Conservation (phyloP, 176 grass and related monocot species). For the Tillandsia leiboldiana region DNA sequence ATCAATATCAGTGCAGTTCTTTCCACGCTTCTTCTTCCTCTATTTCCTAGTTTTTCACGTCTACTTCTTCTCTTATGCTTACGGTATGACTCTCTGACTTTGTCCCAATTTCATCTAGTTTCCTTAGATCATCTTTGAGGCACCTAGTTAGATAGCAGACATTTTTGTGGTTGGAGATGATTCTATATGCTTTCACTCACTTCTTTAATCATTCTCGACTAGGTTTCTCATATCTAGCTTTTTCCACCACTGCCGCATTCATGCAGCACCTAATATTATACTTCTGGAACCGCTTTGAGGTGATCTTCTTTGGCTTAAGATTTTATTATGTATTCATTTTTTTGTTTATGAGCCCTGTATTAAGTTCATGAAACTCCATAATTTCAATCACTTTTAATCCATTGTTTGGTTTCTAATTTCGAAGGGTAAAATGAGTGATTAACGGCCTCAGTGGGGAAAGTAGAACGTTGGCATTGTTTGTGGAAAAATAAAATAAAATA, state of each 20-base stretch:
- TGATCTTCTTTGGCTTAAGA: constrained; percentile 26
- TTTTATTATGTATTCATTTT: background rate
- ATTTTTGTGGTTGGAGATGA: background rate
- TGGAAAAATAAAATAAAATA: no score
- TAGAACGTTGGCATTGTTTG: no score
- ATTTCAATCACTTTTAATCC: background rate
- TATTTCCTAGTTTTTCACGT: constrained; percentile 99
- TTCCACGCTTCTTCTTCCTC: constrained; percentile 94
- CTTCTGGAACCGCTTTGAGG: constrained; percentile 99
- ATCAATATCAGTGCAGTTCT: constrained; percentile 99
- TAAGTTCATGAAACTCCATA: background rate
- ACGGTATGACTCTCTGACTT: constrained; percentile 45
- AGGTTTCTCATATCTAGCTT: constrained; percentile 97
- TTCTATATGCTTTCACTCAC: constrained; percentile 2
- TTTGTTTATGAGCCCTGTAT: background rate
- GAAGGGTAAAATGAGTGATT: no score
- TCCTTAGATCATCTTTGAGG: background rate
- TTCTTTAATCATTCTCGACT: constrained; percentile 14
- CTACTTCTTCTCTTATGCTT: constrained; percentile 96
- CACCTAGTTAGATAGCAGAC: background rate
- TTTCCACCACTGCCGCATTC: constrained; percentile 88
- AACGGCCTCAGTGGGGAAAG: no score
- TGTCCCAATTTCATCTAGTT: background rate
- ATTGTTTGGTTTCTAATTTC: background rate
- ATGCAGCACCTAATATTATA: constrained; percentile 98